Percentiles rank a stretch among this genome's conserved stretches.
These are phyloP conservation scores for Heterobasidion occidentale DNA, from an alignment of 1,284 basidiomycete genomes.

Conservation along the genomic window DNA sequence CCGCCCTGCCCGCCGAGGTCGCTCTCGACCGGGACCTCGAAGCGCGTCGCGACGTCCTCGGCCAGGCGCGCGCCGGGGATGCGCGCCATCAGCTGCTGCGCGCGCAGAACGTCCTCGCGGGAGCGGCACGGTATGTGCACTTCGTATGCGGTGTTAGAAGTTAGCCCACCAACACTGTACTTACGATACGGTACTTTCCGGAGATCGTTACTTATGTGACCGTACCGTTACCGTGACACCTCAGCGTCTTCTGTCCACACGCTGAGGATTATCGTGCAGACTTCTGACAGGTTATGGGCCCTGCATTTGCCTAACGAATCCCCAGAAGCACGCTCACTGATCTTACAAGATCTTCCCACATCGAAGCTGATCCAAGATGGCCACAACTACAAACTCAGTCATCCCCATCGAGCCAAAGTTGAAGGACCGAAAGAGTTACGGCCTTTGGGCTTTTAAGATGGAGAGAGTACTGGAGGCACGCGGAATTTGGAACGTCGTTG, in stretches of 20 bases:
- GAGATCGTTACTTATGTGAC: too few species aligned
- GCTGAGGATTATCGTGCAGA: background rate
- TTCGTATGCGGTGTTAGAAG: constrained; percentile 46
- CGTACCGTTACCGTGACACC: too few species aligned
- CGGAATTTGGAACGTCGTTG: background rate
- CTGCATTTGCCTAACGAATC: background rate
- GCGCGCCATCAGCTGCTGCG: constrained; percentile 52
- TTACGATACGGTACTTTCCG: too few species aligned
- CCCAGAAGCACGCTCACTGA: background rate
- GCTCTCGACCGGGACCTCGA: constrained; percentile 56
- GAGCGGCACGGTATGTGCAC: constrained; percentile 68
- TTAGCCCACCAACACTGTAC: background rate
- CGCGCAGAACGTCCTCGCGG: constrained; percentile 46
- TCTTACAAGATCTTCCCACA: background rate
- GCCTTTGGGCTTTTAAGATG: background rate
- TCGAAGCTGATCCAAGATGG: background rate
- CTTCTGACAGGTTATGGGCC: background rate
- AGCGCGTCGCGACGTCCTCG: constrained; percentile 72
- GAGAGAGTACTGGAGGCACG: background rate
- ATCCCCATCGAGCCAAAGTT: background rate
- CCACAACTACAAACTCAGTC: background rate
- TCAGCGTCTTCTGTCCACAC: background rate
- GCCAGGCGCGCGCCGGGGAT: constrained; percentile 60
- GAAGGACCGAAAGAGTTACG: background rate
- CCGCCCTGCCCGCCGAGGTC: constrained; percentile 15